These are phyloP conservation scores for Alternaria tenuissima DNA, from an alignment of 2,329 filamentous ascomycete genomes.

Conservation along the genomic window DNA sequence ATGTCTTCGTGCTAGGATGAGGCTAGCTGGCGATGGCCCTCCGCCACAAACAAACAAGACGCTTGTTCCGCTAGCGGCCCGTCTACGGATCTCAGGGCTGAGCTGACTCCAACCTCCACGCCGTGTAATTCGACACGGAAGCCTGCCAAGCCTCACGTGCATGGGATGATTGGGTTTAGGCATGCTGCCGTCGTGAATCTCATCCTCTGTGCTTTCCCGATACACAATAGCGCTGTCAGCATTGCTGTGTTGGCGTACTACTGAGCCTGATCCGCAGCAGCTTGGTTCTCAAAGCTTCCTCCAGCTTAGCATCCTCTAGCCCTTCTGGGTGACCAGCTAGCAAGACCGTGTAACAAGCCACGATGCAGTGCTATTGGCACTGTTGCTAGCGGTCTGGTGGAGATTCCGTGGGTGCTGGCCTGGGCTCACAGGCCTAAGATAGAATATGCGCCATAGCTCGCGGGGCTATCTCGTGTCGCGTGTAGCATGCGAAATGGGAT, in stretches of 20 bases:
- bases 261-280: background rate
- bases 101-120: slow-evolving; percentile 7
- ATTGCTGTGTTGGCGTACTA: slow-evolving; percentile 5
- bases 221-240: slow-evolving; percentile 6
- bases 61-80: slow-evolving; percentile 5
- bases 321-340: slow-evolving; percentile 15
- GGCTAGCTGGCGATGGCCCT: slow-evolving; percentile 6
- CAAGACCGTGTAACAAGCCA: slow-evolving; percentile 18
- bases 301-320: slow-evolving; percentile 7
- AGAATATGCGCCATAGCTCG: slow-evolving; percentile 8
- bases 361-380: slow-evolving; percentile 17
- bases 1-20: background rate
- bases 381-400: slow-evolving; percentile 9
- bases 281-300: slow-evolving; percentile 2
- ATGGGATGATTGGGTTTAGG: background rate
- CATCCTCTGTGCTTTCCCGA: slow-evolving; percentile 1
- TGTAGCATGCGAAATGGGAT: slow-evolving; percentile 10
- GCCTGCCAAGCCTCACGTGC: slow-evolving; percentile 14
- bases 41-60: background rate
- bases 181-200: background rate
- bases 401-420: background rate
- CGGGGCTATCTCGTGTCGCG: background rate
- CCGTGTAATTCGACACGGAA: slow-evolving; percentile 12
- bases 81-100: slow-evolving; percentile 6
- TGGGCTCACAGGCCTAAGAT: slow-evolving; percentile 3